Evolutionary conservation across 257 asterid species (phyloP).

Genomic region (Dorcoceras hygrometricum): DNA sequence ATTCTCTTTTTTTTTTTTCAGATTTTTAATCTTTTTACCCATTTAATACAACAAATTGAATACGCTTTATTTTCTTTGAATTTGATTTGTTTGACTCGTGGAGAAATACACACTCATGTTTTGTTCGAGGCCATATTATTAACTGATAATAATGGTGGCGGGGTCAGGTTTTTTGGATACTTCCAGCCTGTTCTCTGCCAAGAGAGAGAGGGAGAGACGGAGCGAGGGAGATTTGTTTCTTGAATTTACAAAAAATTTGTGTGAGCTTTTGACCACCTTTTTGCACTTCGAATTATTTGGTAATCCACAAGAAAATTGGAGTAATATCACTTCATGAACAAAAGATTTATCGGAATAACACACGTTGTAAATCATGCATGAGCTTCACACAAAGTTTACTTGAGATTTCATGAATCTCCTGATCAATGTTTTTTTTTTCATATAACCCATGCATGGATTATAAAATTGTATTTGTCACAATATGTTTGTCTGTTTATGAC

Average conservation of each 20-base stretch:
- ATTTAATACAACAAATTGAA: constrained; percentile 22
- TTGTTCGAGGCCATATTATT: constrained; percentile 39
- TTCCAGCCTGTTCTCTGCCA: constrained; percentile 61
- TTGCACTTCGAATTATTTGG: constrained; percentile 33
- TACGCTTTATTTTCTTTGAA: constrained; percentile 1
- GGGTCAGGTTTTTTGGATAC: constrained; percentile 55
- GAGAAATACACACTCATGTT: constrained; percentile 26
- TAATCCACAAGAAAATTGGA: constrained; percentile 9
- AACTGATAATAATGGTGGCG: constrained; percentile 61
- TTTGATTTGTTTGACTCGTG: constrained; percentile 36
- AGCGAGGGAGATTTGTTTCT: constrained; percentile 3
- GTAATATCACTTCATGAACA: too few species aligned
- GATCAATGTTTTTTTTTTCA: too few species aligned
- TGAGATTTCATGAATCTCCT: too few species aligned
- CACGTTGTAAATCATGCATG: not conserved
- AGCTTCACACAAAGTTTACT: too few species aligned
- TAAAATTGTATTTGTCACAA: too few species aligned
- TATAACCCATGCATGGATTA: too few species aligned
- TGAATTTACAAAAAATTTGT: constrained; percentile 22
- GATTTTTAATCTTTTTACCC: constrained; percentile 18
- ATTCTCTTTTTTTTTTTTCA: constrained; percentile 23
- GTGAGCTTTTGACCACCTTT: constrained; percentile 52
- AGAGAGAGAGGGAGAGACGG: constrained; percentile 26
- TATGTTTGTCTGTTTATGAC: too few species aligned
- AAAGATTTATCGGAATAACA: too few species aligned